Percentiles rank a stretch among this genome's conserved stretches.
Evolutionary conservation across 176 grass and related monocot species (phyloP).

Genomic region (Oryza longistaminata): DNA sequence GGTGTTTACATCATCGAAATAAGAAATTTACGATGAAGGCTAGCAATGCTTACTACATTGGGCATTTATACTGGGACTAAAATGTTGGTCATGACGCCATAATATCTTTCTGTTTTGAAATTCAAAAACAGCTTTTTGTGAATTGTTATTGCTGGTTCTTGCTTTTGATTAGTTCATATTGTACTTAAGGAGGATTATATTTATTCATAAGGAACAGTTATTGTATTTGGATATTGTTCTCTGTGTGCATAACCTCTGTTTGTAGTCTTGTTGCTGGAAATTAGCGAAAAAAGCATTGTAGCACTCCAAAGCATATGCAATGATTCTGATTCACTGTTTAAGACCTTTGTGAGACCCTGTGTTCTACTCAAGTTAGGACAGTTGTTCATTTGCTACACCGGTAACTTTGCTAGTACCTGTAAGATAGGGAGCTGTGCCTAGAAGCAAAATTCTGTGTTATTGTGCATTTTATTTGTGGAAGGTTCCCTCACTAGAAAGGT

Average conservation of each 20-base stretch:
- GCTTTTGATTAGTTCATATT: background rate
- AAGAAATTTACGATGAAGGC: background rate
- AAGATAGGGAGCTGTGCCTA: background rate
- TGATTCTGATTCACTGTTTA: background rate
- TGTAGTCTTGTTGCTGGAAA: background rate
- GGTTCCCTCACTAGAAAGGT: background rate
- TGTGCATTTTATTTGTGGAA: background rate
- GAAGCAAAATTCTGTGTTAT: background rate
- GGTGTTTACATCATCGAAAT: background rate
- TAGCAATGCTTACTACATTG: background rate
- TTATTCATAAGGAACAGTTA: background rate
- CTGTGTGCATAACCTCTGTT: slow-evolving; percentile 1
- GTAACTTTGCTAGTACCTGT: background rate
- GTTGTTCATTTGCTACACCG: background rate
- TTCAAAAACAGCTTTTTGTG: background rate
- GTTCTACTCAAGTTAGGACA: slow-evolving; percentile 5
- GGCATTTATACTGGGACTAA: background rate
- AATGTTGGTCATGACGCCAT: background rate
- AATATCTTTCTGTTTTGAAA: background rate
- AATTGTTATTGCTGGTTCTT: background rate
- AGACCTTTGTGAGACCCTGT: background rate
- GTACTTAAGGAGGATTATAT: background rate
- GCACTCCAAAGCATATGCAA: background rate
- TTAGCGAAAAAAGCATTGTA: background rate
- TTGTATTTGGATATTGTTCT: slow-evolving; percentile 5